Evolutionary conservation across 2,329 filamentous ascomycete species (phyloP).

Genomic region (Chrysoporthe puriensis): DNA sequence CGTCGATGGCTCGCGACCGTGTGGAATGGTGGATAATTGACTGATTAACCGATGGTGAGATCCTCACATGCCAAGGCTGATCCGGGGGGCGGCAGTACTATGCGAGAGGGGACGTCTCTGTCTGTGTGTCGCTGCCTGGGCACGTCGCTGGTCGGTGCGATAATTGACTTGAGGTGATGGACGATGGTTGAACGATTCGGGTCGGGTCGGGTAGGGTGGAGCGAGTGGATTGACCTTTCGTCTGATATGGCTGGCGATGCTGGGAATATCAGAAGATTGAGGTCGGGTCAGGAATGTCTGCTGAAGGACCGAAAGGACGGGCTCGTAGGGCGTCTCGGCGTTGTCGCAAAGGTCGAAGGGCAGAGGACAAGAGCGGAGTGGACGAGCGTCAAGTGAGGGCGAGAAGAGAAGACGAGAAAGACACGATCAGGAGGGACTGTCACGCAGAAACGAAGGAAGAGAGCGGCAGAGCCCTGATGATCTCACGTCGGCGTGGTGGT

Average conservation of each 20-base stretch:
- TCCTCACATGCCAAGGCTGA: conserved; percentile 27
- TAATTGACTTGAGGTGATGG: not conserved
- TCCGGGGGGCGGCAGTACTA: not conserved
- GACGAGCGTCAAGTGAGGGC: not conserved
- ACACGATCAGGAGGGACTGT: not conserved
- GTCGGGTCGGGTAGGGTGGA: conserved; percentile 14
- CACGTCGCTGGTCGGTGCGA: conserved; percentile 1
- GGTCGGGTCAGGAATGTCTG: not conserved
- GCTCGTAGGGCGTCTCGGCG: not conserved
- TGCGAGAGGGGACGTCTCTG: conserved; percentile 1
- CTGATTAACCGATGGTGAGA: conserved; percentile 13
- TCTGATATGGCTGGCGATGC: conserved; percentile 3
- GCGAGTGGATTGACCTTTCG: conserved; percentile 17
- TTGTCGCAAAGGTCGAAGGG: not conserved
- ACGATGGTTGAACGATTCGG: not conserved
- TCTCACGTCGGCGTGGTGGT: conserved; percentile 7
- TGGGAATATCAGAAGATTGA: not conserved
- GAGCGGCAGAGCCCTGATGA: not conserved
- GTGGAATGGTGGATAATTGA: conserved; percentile 24
- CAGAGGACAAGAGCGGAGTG: not conserved
- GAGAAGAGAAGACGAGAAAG: not conserved
- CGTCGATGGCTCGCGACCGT: conserved; percentile 8
- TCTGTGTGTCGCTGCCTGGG: conserved; percentile 17
- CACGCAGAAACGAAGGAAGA: conserved; percentile 1
- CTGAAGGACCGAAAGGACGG: not conserved